These are phyloP conservation scores for Coprinopsis sp. DNA, from an alignment of 768 basidiomycete genomes.

Conservation along the genomic window DNA sequence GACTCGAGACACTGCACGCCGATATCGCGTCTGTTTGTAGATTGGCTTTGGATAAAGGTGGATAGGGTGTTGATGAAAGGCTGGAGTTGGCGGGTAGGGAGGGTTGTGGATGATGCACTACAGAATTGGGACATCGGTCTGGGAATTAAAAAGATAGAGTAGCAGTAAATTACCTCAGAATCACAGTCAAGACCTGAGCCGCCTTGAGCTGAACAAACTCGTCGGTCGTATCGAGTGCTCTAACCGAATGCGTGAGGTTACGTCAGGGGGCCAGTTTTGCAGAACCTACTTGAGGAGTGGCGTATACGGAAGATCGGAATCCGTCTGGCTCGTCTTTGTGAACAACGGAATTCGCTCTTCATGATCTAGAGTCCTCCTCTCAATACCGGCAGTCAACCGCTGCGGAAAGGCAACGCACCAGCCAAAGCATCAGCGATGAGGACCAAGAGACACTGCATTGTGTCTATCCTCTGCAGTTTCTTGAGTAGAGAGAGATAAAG, in stretches of 20 bases:
- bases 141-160: no score
- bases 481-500: conserved; percentile 89
- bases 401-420: conserved; percentile 40
- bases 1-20: conserved; percentile 90
- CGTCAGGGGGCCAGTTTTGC: not conserved
- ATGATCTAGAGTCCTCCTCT: conserved; percentile 51
- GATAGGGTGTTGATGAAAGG: conserved; percentile 60
- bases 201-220: conserved; percentile 94
- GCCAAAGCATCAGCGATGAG: conserved; percentile 84
- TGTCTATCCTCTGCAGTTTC: conserved; percentile 76
- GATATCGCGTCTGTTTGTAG: conserved; percentile 74
- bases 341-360: conserved; percentile 84
- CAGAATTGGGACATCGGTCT: no score
- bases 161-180: no score
- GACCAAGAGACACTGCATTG: conserved; percentile 82
- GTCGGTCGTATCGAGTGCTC: conserved; percentile 79
- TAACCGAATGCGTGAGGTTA: conserved; percentile 26
- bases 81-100: conserved; percentile 48
- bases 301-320: conserved; percentile 75
- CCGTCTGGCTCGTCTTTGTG: conserved; percentile 51
- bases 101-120: conserved; percentile 47
- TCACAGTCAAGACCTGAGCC: conserved; percentile 80
- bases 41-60: conserved; percentile 53
- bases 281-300: conserved; percentile 65
- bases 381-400: not conserved